Evolutionary conservation across 352 stramenopile species (phyloP).

Genomic region (Poterioochromonas sp.): DNA sequence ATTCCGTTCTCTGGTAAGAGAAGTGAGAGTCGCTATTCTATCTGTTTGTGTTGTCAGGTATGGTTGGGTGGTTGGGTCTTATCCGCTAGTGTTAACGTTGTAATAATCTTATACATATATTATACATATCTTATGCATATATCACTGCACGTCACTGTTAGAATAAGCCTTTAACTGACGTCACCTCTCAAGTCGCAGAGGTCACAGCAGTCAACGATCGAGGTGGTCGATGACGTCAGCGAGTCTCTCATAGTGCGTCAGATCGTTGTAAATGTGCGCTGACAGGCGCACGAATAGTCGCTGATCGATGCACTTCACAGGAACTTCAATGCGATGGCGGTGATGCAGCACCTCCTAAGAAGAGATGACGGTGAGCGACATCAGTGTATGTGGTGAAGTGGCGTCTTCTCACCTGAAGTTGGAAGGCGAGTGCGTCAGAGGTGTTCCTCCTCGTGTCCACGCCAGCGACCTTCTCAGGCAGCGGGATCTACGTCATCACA

Average conservation of each 20-base stretch:
- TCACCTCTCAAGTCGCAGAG: too few relatives aligned
- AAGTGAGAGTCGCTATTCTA: too few relatives aligned
- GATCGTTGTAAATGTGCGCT: constrained; percentile 78
- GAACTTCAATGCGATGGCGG: constrained; percentile 71
- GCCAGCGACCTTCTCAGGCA: constrained; percentile 48
- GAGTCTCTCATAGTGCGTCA: constrained; percentile 66
- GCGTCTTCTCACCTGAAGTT: constrained; percentile 1
- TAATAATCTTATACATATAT: too few relatives aligned
- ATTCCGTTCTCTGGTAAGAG: too few relatives aligned
- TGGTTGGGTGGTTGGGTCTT: too few relatives aligned
- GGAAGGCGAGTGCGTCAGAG: background rate
- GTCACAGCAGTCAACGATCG: too few relatives aligned
- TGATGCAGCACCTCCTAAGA: constrained; percentile 77
- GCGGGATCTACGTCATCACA: constrained; percentile 36
- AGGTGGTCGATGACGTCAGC: constrained; percentile 22
- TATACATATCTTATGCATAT: too few relatives aligned
- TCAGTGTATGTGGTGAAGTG: constrained; percentile 39
- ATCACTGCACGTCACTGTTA: too few relatives aligned
- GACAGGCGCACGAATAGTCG: constrained; percentile 75
- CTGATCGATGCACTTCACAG: constrained; percentile 76
- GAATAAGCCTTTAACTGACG: too few relatives aligned
- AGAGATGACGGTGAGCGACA: constrained; percentile 70
- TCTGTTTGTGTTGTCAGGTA: too few relatives aligned
- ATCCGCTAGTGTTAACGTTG: too few relatives aligned
- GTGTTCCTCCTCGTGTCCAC: background rate